phyloP scores from a whole-genome alignment of 1,284 basidiomycete genomes.

The Anthracocystis walkeri region DNA sequence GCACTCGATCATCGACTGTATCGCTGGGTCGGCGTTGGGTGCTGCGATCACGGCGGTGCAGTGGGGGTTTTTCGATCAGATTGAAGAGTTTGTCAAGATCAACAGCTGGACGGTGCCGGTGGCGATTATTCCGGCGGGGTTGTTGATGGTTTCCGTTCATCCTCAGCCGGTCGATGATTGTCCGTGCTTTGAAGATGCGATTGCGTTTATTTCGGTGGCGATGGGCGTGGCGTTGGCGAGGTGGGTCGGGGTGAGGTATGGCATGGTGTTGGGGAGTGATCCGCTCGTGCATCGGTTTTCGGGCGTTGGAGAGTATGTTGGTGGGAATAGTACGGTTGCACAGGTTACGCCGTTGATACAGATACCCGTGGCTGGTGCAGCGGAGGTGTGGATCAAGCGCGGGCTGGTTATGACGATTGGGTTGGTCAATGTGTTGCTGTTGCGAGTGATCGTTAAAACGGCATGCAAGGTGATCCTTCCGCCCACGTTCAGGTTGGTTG shows the following conservation, averaged over 20 bases:
- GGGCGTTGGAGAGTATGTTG: background rate
- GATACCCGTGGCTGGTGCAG: conserved; percentile 18
- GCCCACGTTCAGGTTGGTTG: conserved; percentile 52
- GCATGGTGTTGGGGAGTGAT: conserved; percentile 27
- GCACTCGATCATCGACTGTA: conserved; percentile 70
- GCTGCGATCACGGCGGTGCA: conserved; percentile 69
- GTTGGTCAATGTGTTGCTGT: conserved; percentile 77
- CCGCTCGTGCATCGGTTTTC: conserved; percentile 33
- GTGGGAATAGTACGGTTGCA: background rate
- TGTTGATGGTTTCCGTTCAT: conserved; percentile 83
- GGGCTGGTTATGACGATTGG: conserved; percentile 73
- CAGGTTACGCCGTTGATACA: conserved; percentile 25
- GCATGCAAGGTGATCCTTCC: conserved; percentile 56
- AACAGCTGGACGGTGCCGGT: conserved; percentile 75
- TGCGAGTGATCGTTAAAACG: conserved; percentile 77
- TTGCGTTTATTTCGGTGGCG: conserved; percentile 87
- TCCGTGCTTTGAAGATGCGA: conserved; percentile 97
- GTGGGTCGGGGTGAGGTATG: conserved; percentile 72
- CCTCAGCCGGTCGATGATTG: conserved; percentile 90
- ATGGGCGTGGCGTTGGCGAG: conserved; percentile 80
- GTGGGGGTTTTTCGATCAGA: conserved; percentile 67
- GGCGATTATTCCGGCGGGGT: conserved; percentile 76
- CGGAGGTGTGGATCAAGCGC: conserved; percentile 26
- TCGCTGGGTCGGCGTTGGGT: conserved; percentile 66
- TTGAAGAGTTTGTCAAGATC: conserved; percentile 71